Base-by-base conservation (phyloP, 129 eudicot species). In the Pulicaria dysenterica region DNA sequence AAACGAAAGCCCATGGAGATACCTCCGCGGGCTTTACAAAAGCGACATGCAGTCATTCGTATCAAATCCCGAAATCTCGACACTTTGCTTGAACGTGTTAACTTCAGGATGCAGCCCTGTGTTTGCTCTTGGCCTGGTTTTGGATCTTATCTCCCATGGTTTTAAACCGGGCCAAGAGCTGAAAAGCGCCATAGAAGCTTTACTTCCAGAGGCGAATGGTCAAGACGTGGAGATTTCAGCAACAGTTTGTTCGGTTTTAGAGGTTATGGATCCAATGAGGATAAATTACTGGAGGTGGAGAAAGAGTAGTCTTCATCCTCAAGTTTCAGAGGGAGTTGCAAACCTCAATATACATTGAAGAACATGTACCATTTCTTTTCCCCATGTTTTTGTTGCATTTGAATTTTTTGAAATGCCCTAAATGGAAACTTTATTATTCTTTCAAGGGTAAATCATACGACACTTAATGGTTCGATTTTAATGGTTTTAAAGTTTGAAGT, bases 1-100 rank as follows among this genome's bases (percentile, higher is more conserved):
- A 67, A 95, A 95, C 8, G 97, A 95, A 73, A 91, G 99, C 55
- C 88, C 99, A 0, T 95, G 99, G 99, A 86, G 97, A 72, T 95
- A 91, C 81, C 97, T 95, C 71, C 88, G 90, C 5, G 99, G 97
- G 31, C 96, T 95, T 0, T 86, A 76, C 85, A 86, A 80, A 67
- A 84, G 87, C 34, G 70, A 82, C 64, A 63, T 40, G 12, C 65
- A 83, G 12, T 75, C 87, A 12, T 78, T 86, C 37, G 83, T 74
- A 46, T 40, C 77, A 17, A 84, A 95, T 70, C 92, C 91, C 9
- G 84, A 80, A 48, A 80, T 95, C 50, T 83, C 80, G 19, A 83
- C 90, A 1, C 79, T 95, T 14, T 86, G 91, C 70, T 40, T 88
- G 49, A 76, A 85, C n/a, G 87, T 95, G 64, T 82, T 95, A 79